A percentile compares a stretch with the other conserved stretches of the same genome.
phyloP scores from a whole-genome alignment of 2,329 filamentous ascomycete species.

The Cryphonectria parasitica region DNA sequence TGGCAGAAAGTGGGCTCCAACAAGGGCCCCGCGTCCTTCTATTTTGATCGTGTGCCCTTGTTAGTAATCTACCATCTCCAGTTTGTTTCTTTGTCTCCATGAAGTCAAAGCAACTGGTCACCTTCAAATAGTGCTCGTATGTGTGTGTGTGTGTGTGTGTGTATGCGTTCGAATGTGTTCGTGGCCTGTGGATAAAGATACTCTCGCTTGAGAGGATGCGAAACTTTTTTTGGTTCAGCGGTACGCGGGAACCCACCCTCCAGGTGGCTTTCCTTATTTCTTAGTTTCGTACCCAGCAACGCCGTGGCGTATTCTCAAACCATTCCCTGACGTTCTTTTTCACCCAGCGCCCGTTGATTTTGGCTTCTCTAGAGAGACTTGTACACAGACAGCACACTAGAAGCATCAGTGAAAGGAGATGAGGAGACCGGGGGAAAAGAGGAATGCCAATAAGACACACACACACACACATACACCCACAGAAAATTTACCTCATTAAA shows the following conservation, averaged over 20 bases:
- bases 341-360: background rate
- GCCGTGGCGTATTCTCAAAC: constrained; percentile 5
- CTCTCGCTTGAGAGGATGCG: constrained; percentile 2
- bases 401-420: background rate
- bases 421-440: background rate
- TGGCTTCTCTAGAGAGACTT: no score
- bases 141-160: no score
- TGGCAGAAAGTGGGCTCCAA: background rate
- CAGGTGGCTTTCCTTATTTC: background rate
- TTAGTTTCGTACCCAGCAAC: background rate
- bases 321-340: background rate
- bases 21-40: background rate
- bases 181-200: background rate
- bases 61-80: background rate
- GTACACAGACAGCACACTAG: background rate
- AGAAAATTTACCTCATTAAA: background rate
- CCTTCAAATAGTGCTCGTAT: background rate
- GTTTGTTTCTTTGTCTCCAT: background rate
- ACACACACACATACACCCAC: no score
- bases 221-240: background rate
- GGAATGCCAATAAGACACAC: no score
- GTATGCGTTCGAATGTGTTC: background rate
- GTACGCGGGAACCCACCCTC: background rate
- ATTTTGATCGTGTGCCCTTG: constrained; percentile 5
- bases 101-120: background rate